Evolutionary conservation across 2,329 filamentous ascomycete genomes (phyloP).

Genomic region (Emydomyces testavorans): DNA sequence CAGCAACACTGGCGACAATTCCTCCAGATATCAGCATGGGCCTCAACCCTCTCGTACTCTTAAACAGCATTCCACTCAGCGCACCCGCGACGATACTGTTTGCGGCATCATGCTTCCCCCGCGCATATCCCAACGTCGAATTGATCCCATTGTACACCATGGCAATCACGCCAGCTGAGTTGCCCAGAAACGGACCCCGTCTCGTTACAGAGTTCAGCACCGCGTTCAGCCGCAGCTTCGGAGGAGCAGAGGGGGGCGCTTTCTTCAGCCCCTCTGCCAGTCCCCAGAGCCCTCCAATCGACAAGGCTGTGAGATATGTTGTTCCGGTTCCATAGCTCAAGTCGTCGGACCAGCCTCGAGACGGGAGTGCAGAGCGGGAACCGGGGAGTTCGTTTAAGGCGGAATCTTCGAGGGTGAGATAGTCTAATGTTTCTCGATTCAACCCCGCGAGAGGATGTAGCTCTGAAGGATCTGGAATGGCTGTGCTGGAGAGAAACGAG

Average conservation of each 20-base stretch:
- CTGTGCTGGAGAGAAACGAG: constrained; percentile 66
- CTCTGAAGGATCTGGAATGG: constrained; percentile 73
- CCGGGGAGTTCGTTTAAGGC: constrained; percentile 76
- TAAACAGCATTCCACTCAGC: constrained; percentile 88
- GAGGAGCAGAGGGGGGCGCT: constrained; percentile 57
- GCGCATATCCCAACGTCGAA: constrained; percentile 63
- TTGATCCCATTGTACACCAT: constrained; percentile 94
- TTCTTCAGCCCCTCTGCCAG: constrained; percentile 77
- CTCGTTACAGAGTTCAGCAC: constrained; percentile 90
- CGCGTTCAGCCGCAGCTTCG: constrained; percentile 85
- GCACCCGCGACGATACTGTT: constrained; percentile 81
- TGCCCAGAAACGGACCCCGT: constrained; percentile 86
- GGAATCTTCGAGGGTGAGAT: constrained; percentile 86
- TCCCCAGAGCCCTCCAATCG: constrained; percentile 82
- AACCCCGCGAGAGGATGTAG: constrained; percentile 89
- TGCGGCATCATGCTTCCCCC: constrained; percentile 77
- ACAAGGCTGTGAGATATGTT: constrained; percentile 80
- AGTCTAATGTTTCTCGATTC: constrained; percentile 87
- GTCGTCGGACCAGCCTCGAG: constrained; percentile 94
- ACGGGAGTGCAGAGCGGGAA: constrained; percentile 76
- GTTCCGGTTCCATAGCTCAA: constrained; percentile 94
- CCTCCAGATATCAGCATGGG: constrained; percentile 92
- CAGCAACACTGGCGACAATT: constrained; percentile 76
- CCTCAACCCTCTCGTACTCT: constrained; percentile 79
- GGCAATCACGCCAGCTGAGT: constrained; percentile 88